Base-by-base conservation (phyloP, 2,329 filamentous ascomycete species). In the Aspergillus vadensis region DNA sequence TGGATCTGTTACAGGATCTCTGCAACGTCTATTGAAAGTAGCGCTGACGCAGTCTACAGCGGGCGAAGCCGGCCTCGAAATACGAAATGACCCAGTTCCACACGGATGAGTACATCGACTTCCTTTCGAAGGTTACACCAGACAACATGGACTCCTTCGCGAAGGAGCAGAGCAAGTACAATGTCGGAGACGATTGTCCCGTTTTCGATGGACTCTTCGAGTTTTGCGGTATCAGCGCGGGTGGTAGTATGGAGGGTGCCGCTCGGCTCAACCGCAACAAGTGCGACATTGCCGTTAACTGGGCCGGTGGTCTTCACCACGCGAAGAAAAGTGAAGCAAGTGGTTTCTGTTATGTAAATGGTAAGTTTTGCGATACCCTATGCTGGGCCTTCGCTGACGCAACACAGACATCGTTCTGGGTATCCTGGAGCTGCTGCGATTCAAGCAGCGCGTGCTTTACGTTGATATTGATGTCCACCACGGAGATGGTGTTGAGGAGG, bases 301-400 rank as follows among this genome's bases (percentile, higher is more conserved):
- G 95, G 95, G 94, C 93, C 25, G 95, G 95, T 58, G 95, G 95
- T 47, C 85, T 99, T 43, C 95, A 99, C 76, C 95, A 99, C 73
- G 95, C 95, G 41, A 97, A 98, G 77, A 95, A 94, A 75, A 89
- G 90, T 59, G 92, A 97, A 79, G 94, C 95, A 0, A 95, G 91
- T 50, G 95, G 95, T 0, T 99, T 99, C 76, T 99, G 95, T 79
- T 99, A 99, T 77, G 94, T 98, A 80, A 99, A 99, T 76, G 94
- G 76, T 79, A 71, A 62, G 68, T 54, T n/a, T 30, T 12, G 17
- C 10, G 25, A 7, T 9, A 38, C 21, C n/a, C 14, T 23, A 17
- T 30, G 36, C 2, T 47, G n/a, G 2, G 50, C 36, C 36, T 50
- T 38, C 38, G 8, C 63, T 72, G 59, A 72, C 59, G 14, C 21